A percentile compares a stretch with the other conserved stretches of the same genome.
These are phyloP conservation scores for Rhodosporidiobolus odoratus DNA, from an alignment of 768 basidiomycete species.

Conservation along the genomic window DNA sequence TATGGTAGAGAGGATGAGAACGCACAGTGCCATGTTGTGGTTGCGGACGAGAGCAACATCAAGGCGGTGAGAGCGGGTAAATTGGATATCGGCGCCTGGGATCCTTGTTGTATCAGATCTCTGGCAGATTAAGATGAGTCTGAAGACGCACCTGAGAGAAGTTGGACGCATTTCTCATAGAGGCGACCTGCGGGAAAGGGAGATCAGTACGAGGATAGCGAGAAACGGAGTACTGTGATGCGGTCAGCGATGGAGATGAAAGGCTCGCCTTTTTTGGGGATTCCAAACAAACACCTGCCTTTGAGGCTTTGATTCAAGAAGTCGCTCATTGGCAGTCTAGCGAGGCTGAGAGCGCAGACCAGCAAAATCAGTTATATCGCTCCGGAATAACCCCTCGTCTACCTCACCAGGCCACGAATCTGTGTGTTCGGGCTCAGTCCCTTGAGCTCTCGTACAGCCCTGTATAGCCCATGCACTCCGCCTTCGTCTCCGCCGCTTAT, in stretches of 20 bases:
- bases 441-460: too few species aligned
- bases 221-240: neutral
- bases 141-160: constrained; percentile 63
- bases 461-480: too few species aligned
- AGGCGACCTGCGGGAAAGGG: constrained; percentile 59
- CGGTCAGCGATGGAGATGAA: constrained; percentile 1
- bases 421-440: too few species aligned
- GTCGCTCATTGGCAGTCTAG: constrained; percentile 31
- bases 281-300: constrained; percentile 83
- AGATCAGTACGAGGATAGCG: neutral
- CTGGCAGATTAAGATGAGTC: neutral
- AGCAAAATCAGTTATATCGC: neutral
- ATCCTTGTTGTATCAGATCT: neutral
- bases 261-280: constrained; percentile 88
- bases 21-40: constrained; percentile 85
- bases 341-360: neutral
- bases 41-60: constrained; percentile 93
- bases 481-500: too few species aligned
- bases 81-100: constrained; percentile 89
- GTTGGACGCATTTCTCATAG: constrained; percentile 78
- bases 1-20: neutral
- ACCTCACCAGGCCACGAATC: too few species aligned
- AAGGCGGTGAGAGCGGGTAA: constrained; percentile 74
- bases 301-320: constrained; percentile 71
- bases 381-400: too few species aligned